These are phyloP conservation scores for Apiotrichum brassicae DNA, from an alignment of 1,284 basidiomycete genomes.

Conservation along the genomic window DNA sequence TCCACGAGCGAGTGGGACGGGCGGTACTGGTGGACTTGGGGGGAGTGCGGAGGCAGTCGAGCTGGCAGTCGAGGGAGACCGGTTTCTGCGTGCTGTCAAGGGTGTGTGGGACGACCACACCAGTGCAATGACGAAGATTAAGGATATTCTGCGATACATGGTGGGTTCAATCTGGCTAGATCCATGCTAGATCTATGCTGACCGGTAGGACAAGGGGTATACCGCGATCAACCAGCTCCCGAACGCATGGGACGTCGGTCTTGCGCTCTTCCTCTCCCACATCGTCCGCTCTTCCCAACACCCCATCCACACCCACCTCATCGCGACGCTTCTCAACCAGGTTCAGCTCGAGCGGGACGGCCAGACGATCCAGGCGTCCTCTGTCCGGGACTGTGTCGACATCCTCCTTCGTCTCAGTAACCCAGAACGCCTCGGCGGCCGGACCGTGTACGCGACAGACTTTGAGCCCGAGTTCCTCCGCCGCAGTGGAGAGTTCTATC, in stretches of 20 bases:
- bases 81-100: conserved; percentile 73
- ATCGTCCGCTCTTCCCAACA: conserved; percentile 60
- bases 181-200: background rate
- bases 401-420: conserved; percentile 57
- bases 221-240: conserved; percentile 65
- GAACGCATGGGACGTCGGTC: conserved; percentile 73
- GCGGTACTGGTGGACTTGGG: conserved; percentile 29
- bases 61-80: conserved; percentile 61
- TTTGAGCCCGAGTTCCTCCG: conserved; percentile 77
- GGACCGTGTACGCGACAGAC: conserved; percentile 73
- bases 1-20: conserved; percentile 51
- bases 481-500: conserved; percentile 76
- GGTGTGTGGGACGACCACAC: conserved; percentile 93
- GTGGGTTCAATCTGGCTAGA: conserved; percentile 53
- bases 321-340: conserved; percentile 74
- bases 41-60: conserved; percentile 41
- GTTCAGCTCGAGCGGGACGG: conserved; percentile 89
- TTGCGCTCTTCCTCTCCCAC: conserved; percentile 74
- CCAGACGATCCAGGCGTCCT: conserved; percentile 81
- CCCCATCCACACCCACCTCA: conserved; percentile 76
- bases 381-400: conserved; percentile 82
- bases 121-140: conserved; percentile 80
- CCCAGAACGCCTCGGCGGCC: conserved; percentile 45
- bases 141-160: conserved; percentile 93
- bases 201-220: conserved; percentile 82